These are phyloP conservation scores for Bryoerythrophyllum caledonicum DNA, from an alignment of 225 moss, liverwort and hornwort species.

Conservation along the genomic window DNA sequence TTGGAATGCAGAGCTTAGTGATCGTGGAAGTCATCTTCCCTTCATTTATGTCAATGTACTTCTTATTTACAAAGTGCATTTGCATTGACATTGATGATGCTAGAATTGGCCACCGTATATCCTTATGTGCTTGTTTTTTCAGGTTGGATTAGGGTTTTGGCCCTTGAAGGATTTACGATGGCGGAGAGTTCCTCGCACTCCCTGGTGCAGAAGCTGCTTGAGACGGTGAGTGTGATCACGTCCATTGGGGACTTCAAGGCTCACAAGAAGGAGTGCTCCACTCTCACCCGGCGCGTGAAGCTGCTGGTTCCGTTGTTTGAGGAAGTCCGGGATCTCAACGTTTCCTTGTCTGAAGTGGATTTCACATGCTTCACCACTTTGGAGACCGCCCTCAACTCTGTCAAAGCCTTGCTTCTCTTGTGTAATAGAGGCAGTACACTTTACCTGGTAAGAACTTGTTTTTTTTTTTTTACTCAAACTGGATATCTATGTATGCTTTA, in stretches of 20 bases:
- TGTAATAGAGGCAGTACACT: conserved; percentile 83
- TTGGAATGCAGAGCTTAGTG: neutral
- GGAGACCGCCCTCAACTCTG: conserved; percentile 53
- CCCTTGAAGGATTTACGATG: too few species aligned
- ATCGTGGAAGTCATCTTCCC: neutral
- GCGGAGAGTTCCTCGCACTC: conserved; percentile 61
- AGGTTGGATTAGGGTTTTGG: conserved; percentile 11
- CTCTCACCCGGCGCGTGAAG: conserved; percentile 74
- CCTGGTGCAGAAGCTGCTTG: conserved; percentile 70
- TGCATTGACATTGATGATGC: too few species aligned
- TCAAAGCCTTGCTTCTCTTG: conserved; percentile 55
- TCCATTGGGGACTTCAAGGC: conserved; percentile 67
- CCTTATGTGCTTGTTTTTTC: neutral
- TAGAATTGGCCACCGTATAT: too few species aligned
- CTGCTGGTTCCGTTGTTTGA: conserved; percentile 82
- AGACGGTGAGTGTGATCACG: conserved; percentile 62
- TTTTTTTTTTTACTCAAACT: too few species aligned
- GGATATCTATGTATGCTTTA: neutral
- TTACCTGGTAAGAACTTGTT: conserved; percentile 50
- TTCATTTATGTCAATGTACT: too few species aligned
- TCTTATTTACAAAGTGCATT: too few species aligned
- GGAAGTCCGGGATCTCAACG: conserved; percentile 67
- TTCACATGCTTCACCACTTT: conserved; percentile 54
- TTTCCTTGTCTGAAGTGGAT: conserved; percentile 63
- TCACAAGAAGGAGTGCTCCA: conserved; percentile 76